Conservation (phyloP, 2,329 filamentous ascomycete species). For the Neofusicoccum parvum region DNA sequence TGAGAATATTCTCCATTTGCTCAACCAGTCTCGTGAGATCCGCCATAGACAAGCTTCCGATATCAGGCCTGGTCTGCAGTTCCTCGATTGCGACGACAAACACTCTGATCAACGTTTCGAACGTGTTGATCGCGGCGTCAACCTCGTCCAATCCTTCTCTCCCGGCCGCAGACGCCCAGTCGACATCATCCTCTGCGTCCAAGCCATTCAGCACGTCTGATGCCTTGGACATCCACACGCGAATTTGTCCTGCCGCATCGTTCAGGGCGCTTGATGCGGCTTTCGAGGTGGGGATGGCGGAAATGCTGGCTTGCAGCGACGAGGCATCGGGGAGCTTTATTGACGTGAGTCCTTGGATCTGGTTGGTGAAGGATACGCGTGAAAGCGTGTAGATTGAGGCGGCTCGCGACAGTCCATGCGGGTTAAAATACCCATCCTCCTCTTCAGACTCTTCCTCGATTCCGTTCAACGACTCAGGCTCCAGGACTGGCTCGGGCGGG, state of each 20-base stretch:
- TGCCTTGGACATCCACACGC: constrained; percentile 90
- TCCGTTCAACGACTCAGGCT: constrained; percentile 1
- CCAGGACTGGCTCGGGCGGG: constrained; percentile 25
- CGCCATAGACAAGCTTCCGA: constrained; percentile 67
- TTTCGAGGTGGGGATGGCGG: constrained; percentile 80
- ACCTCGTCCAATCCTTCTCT: constrained; percentile 74
- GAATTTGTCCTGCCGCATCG: constrained; percentile 87
- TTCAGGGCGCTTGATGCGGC: constrained; percentile 82
- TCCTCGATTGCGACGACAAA: constrained; percentile 95
- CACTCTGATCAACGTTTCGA: constrained; percentile 86
- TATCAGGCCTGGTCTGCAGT: constrained; percentile 77
- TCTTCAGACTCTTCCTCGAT: constrained; percentile 43
- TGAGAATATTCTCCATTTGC: constrained; percentile 86
- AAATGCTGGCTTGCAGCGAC: constrained; percentile 79
- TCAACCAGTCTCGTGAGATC: constrained; percentile 75
- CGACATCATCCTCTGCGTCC: constrained; percentile 94
- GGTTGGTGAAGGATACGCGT: constrained; percentile 87
- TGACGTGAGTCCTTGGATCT: constrained; percentile 88
- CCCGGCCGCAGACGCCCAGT: constrained; percentile 91
- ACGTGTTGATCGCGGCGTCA: constrained; percentile 73
- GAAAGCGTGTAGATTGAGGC: constrained; percentile 94
- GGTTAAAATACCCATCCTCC: constrained; percentile 66
- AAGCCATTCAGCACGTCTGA: constrained; percentile 85
- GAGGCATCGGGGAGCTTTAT: constrained; percentile 85
- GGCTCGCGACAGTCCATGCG: constrained; percentile 64